These are phyloP conservation scores for Candolleomyces aberdarensis DNA, from an alignment of 768 basidiomycete genomes.

Conservation along the genomic window DNA sequence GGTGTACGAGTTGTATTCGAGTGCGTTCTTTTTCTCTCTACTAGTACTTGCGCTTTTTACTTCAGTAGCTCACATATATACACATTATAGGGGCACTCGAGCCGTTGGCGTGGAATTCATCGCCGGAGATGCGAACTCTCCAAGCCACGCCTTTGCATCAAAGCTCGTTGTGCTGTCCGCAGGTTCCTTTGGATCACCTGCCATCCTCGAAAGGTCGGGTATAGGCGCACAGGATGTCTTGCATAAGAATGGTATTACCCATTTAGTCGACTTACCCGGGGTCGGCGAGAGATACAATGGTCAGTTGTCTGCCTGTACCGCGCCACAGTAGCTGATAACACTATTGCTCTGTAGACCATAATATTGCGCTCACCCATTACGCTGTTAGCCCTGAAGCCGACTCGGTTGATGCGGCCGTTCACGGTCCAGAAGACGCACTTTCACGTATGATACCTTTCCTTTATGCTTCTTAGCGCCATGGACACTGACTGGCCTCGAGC, in stretches of 20 bases:
- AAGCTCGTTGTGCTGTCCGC: constrained; percentile 48
- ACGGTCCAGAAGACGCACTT: constrained; percentile 31
- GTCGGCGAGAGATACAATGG: constrained; percentile 72
- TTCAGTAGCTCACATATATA: background rate
- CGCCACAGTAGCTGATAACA: background rate
- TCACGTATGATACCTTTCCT: constrained; percentile 30
- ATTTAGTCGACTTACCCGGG: constrained; percentile 63
- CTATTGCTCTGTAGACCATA: constrained; percentile 34
- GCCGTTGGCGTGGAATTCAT: constrained; percentile 55
- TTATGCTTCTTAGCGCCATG: background rate
- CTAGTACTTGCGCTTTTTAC: background rate
- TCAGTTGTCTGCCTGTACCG: constrained; percentile 13
- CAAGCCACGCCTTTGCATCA: constrained; percentile 31
- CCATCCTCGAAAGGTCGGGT: constrained; percentile 53
- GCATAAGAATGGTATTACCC: constrained; percentile 41
- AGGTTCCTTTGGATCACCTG: constrained; percentile 54
- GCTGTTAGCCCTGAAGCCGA: constrained; percentile 41
- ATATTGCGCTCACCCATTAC: constrained; percentile 35
- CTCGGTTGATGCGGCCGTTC: constrained; percentile 47
- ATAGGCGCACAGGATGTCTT: constrained; percentile 58
- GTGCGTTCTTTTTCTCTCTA: constrained; percentile 24
- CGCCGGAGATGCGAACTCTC: constrained; percentile 23
- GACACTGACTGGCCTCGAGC: constrained; percentile 6
- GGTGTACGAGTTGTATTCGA: constrained; percentile 50
- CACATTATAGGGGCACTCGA: constrained; percentile 32